phyloP scores from a whole-genome alignment of 106 monocot species.

The Chionographis japonica region DNA sequence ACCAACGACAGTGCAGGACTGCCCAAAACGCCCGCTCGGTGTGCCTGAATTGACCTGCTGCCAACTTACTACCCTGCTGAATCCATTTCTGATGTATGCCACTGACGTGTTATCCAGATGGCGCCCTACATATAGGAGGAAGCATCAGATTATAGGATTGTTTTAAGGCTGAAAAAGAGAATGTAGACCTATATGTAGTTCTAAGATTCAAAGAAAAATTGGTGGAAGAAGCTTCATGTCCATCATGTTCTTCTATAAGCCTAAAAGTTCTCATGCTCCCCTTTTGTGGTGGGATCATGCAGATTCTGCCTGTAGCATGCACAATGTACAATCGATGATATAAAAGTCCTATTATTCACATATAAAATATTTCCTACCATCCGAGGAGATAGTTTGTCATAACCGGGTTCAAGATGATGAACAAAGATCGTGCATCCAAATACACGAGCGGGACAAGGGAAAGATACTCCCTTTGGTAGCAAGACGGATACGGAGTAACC shows the following conservation, averaged over 20 bases:
- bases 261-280: neutral
- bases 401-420: no score
- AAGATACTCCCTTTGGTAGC: no score
- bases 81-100: slow-evolving; percentile 52
- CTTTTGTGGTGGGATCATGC: no score
- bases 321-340: neutral
- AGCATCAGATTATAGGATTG: neutral
- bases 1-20: slow-evolving; percentile 55
- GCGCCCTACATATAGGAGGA: slow-evolving; percentile 47
- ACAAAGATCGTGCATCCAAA: no score
- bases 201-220: no score
- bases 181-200: neutral
- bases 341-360: no score
- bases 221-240: no score
- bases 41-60: slow-evolving; percentile 47
- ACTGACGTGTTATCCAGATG: slow-evolving; percentile 97
- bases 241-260: neutral
- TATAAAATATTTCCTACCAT: no score
- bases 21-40: slow-evolving; percentile 93
- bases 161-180: neutral
- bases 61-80: slow-evolving; percentile 35
- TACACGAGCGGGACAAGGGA: no score
- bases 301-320: neutral
- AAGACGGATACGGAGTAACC: no score
- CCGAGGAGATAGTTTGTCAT: no score